Percentiles rank a stretch among this genome's conserved stretches.
phyloP scores from a whole-genome alignment of 179 eudicot genomes.

The Spergularia azorica region DNA sequence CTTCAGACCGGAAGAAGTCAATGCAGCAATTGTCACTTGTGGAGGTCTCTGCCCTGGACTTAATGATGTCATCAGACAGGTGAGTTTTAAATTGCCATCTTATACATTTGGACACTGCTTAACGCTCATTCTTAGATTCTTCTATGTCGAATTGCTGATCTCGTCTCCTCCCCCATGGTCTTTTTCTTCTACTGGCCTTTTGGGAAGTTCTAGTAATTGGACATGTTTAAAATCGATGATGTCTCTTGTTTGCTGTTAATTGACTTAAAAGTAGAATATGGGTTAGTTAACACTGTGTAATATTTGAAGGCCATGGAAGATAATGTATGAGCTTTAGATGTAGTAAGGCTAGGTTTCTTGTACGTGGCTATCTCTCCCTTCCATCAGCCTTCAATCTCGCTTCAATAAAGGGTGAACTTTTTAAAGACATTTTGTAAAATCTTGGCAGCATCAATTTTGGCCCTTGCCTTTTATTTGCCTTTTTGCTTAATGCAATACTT shows the following conservation, averaged over 20 bases:
- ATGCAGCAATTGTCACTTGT: conserved; percentile 95
- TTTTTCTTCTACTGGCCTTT: not conserved
- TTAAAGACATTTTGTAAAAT: too few species aligned
- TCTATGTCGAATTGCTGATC: not conserved
- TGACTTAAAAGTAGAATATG: not conserved
- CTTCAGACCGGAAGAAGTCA: conserved; percentile 91
- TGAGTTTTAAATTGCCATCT: conserved; percentile 15
- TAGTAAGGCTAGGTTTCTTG: not conserved
- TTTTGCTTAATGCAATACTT: not conserved
- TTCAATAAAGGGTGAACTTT: too few species aligned
- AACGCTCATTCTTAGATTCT: not conserved
- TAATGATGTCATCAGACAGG: conserved; percentile 96
- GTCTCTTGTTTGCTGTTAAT: not conserved
- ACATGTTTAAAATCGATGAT: not conserved
- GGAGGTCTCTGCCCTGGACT: conserved; percentile 99
- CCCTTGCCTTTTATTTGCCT: not conserved
- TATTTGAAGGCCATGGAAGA: not conserved
- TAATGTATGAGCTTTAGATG: conserved; percentile 1
- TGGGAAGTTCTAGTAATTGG: not conserved
- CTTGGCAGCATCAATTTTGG: too few species aligned
- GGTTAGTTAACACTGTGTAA: not conserved
- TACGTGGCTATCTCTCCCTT: too few species aligned
- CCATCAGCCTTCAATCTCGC: too few species aligned
- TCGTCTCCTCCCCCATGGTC: not conserved
- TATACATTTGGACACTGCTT: not conserved